Base-by-base conservation (phyloP, 192 early-diverging fungal species). In the Cladochytrium replicatum region DNA sequence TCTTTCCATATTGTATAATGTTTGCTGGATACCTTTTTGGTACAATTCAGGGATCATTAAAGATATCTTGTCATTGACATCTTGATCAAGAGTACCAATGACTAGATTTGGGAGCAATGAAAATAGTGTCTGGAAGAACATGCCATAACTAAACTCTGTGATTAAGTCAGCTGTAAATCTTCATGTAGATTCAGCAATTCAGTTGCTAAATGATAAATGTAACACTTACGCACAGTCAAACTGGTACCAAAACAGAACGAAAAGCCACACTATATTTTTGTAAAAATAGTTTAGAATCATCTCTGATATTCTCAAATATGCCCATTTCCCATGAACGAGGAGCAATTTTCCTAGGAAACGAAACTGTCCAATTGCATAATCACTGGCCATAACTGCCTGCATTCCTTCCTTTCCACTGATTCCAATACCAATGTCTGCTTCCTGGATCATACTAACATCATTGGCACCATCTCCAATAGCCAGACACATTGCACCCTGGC, bases 211-310 rank as follows among this genome's bases (percentile, higher is more conserved):
- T 29, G 9, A 37, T 28, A 46, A 32, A 34, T 52, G 63, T 22
- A 46, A 22, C n/a, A 37, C 61, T 51, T 52, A 89, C 78, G 82
- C 84, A 67, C 81, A 85, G 63, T 84, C 87, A 57, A 96, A 90
- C 60, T 93, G 90, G 74, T 76, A 91, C 91, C 91, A 96, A 46
- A 98, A 85, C 0, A 87, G 79, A 11, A 88, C 80, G 61, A 89
- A 88, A 1, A 91, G 78, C 88, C 87, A 93, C 21, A 93, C 74
- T 0, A 93, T 79, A 62, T 96, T 94, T 60, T 98, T 98, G 78
- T 92, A 95, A 63, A 95, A 97, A 60, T 89, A 95, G 52, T 80
- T 88, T 49, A 95, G 73, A 11, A 91, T 86, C 74, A 94, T 81
- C 57, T 93, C 86, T 15, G 88, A 67, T 23, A 89, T 91, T 27